Base-by-base conservation (phyloP, 2,329 filamentous ascomycete species). In the Apiospora phragmitis region DNA sequence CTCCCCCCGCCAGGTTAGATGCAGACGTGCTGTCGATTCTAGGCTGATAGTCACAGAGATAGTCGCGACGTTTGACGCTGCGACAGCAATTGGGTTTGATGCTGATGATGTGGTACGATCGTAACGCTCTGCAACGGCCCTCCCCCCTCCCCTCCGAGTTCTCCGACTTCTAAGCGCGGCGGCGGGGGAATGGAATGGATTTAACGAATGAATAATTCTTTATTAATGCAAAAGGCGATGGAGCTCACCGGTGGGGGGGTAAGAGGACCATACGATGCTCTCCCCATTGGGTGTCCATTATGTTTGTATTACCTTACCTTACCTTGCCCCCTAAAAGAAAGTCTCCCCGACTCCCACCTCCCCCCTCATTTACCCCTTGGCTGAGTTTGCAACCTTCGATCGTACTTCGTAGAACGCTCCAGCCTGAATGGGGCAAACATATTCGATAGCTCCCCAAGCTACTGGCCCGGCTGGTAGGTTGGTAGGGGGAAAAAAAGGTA, bases 351-450 rank as follows among this genome's bases (percentile, higher is more conserved):
- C n/a, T 49, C 26, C 26, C 29, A 12, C 51, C 11, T 7, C 9
- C 49, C 55, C 55, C 55, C 55, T 62, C 55, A 62, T 62, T 62
- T 62, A 62, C 55, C 55, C 55, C 55, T 62, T 62, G 55, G 32
- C 21, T 62, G 55, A n/a, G 16, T 35, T 59, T 59, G 12, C 26
- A 8, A 21, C 51, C 51, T 35, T 21, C 51, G 29, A 59, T 59
- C 29, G 14, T 35, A 55, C n/a, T n/a, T n/a, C n/a, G n/a, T 59
- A 59, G 51, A 59, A 59, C 51, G 51, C 29, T 59, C 51, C 51
- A 59, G 51, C 6, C 51, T 29, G 29, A 2, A 59, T 59, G 55
- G 55, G 55, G 55, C 55, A 62, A 38, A 18, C 21, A 21, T n/a
- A 16, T 38, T 59, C 55, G 55, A 62, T 62, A 62, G 55, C 29